phyloP scores from a whole-genome alignment of 1,284 basidiomycete species.

The Austroboletus niveus region DNA sequence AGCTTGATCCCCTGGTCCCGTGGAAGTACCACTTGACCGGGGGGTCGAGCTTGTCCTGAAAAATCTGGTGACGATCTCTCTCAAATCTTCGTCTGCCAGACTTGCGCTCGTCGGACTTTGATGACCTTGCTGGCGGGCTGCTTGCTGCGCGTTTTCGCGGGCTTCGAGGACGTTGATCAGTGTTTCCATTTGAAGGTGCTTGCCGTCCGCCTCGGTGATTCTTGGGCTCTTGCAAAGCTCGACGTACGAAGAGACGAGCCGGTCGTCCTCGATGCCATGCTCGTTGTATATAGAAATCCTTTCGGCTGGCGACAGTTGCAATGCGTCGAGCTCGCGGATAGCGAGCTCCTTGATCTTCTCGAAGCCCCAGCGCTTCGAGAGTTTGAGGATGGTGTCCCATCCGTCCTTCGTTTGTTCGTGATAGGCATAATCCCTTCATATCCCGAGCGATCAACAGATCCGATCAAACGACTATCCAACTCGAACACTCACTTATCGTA shows the following conservation, averaged over 20 bases:
- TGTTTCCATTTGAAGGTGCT: conserved; percentile 55
- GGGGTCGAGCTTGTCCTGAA: conserved; percentile 16
- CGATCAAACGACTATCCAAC: neutral
- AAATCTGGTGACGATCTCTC: conserved; percentile 31
- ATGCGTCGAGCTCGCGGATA: conserved; percentile 27
- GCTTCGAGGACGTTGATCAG: conserved; percentile 55
- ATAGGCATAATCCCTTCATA: conserved; percentile 26
- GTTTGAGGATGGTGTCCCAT: conserved; percentile 31
- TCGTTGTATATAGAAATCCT: conserved; percentile 38
- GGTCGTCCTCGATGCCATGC: conserved; percentile 34
- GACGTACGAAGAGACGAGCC: conserved; percentile 35
- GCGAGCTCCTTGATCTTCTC: conserved; percentile 22
- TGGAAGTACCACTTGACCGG: conserved; percentile 17
- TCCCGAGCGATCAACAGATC: neutral
- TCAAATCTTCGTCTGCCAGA: conserved; percentile 38
- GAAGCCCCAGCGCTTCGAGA: conserved; percentile 32
- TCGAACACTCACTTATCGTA: conserved; percentile 53
- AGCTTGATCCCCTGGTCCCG: conserved; percentile 23
- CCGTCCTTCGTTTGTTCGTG: conserved; percentile 10
- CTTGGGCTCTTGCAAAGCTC: conserved; percentile 45
- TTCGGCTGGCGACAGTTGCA: conserved; percentile 36
- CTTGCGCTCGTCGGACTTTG: conserved; percentile 36
- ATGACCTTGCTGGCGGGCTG: no score
- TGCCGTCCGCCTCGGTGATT: conserved; percentile 49
- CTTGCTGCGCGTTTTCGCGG: conserved; percentile 39